Evolutionary conservation across 2,329 filamentous ascomycete genomes (phyloP), one percentile per base, ranked within the genome.

Genomic region (Calonectria hawksworthii): DNA sequence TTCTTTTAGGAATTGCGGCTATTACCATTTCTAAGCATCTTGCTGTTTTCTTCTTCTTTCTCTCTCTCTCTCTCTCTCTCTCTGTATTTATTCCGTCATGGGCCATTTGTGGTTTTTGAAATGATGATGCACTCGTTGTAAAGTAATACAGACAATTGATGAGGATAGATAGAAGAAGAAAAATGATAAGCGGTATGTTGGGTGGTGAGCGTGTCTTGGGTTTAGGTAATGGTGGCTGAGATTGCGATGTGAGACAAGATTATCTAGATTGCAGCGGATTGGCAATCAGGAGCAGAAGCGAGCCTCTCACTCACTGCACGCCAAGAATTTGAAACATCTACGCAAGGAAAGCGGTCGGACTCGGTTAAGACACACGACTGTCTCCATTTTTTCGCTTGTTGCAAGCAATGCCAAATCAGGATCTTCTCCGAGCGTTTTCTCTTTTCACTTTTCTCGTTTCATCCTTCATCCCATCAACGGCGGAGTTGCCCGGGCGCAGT

Each of bases 1-100:
- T 68, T 72, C 30, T 61, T 63, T 38, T 63, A 56, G 26, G 51
- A 67, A 59, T 51, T 70, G 32, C 14, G 50, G 59, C 38, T 70
- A 44, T 23, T 63, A 18, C 56, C 56, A 63, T 63, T 63, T 36
- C 32, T 10, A 13, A 21, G 32, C 14, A 7, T 36, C 16, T 59
- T n/a, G n/a, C n/a, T n/a, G n/a, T 38, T 23, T 59, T 23, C 36
- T 23, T 16, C 1, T n/a, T 34, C 6, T 56, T 56, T n/a, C 34
- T 34, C 23, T 11, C n/a, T n/a, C n/a, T n/a, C n/a, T n/a, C n/a
- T n/a, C n/a, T n/a, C n/a, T n/a, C n/a, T n/a, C n/a, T n/a, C n/a
- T n/a, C n/a, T 5, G 6, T 13, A 9, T 11, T 34, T 4, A 23
- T 23, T 23, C 16, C 23, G 32, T 38, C 56, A 61, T 28, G 56